Conservation (phyloP, 2,329 filamentous ascomycete genomes). For the Arthrinium phaeospermum region DNA sequence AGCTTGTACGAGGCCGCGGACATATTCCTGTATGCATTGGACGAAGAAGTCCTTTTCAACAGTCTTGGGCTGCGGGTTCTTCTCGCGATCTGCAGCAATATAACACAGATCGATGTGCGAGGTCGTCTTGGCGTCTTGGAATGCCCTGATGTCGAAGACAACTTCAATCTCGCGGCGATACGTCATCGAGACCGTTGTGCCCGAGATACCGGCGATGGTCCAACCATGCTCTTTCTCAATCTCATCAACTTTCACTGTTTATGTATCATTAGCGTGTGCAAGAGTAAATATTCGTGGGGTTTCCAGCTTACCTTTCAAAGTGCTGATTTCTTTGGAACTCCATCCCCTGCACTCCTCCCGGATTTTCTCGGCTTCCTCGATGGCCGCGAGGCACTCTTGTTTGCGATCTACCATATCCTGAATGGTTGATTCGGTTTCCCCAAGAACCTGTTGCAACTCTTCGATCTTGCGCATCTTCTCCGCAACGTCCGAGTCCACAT, state of each 20-base stretch:
- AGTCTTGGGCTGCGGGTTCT: constrained; percentile 60
- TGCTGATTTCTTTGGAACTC: constrained; percentile 80
- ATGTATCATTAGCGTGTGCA: constrained; percentile 39
- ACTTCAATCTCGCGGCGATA: constrained; percentile 76
- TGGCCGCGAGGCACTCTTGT: constrained; percentile 72
- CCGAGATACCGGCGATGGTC: constrained; percentile 70
- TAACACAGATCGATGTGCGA: constrained; percentile 73
- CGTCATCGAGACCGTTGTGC: constrained; percentile 71
- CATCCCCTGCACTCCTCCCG: constrained; percentile 90
- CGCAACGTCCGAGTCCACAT: constrained; percentile 71
- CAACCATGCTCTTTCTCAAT: constrained; percentile 74
- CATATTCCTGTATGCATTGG: constrained; percentile 71
- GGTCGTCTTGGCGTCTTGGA: constrained; percentile 54
- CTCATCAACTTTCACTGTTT: constrained; percentile 64
- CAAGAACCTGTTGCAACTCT: constrained; percentile 68
- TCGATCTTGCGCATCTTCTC: constrained; percentile 72
- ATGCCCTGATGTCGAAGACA: constrained; percentile 70
- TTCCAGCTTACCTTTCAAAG: constrained; percentile 71
- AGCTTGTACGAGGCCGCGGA: constrained; percentile 66
- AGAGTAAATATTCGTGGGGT: neutral
- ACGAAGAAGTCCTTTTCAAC: constrained; percentile 78
- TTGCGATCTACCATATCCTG: constrained; percentile 70
- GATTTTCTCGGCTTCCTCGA: constrained; percentile 80
- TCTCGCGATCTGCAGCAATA: constrained; percentile 63
- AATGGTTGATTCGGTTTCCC: constrained; percentile 70